Conservation (phyloP, 306 rosid genomes). For the Quercus dentata region DNA sequence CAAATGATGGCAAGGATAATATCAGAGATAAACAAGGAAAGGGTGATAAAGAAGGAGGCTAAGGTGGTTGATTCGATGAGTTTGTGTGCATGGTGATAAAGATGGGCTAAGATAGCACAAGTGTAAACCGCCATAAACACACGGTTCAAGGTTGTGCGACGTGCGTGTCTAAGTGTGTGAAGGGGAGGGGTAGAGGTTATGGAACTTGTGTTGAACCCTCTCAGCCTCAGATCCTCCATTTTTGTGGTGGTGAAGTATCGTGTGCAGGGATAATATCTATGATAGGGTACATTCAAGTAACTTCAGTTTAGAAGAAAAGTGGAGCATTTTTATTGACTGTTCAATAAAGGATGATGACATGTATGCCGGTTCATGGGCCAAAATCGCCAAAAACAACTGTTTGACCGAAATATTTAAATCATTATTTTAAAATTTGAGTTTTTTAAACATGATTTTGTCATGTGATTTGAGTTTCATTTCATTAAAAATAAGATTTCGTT, state of each 20-base stretch:
- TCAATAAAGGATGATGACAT: too few species aligned
- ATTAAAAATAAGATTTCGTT: too few species aligned
- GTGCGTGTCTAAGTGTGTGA: conserved; percentile 15
- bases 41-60: conserved; percentile 21
- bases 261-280: too few species aligned
- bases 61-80: conserved; percentile 15
- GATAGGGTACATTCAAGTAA: too few species aligned
- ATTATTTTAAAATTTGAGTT: too few species aligned
- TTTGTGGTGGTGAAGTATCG: background rate
- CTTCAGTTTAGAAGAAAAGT: too few species aligned
- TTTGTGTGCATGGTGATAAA: conserved; percentile 22
- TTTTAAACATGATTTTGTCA: too few species aligned
- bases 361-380: too few species aligned
- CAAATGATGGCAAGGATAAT: conserved; percentile 24
- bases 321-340: too few species aligned
- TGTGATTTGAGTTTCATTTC: too few species aligned
- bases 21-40: conserved; percentile 31
- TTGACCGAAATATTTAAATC: too few species aligned
- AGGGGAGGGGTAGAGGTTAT: conserved; percentile 9
- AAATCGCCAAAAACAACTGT: too few species aligned
- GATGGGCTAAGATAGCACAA: conserved; percentile 16
- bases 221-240: background rate
- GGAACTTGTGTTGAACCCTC: background rate
- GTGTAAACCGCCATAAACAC: conserved; percentile 22
- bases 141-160: conserved; percentile 18